Evolutionary conservation across 768 basidiomycete genomes (phyloP).

Genomic region (Boletus patriciae): DNA sequence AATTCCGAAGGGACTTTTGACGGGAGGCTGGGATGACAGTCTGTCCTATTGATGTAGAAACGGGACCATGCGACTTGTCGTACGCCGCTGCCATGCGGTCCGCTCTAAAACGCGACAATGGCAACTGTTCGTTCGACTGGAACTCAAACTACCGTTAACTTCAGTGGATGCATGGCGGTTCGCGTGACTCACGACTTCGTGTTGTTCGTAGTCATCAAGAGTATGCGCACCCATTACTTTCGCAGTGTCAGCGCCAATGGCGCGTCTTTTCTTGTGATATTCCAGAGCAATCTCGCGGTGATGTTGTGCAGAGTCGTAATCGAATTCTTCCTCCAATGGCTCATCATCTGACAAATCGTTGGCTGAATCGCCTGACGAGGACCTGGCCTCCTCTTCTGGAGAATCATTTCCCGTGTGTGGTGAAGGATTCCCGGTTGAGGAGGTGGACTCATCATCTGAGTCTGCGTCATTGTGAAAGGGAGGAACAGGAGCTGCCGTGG

Average conservation of each 20-base stretch:
- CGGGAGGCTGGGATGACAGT: slow-evolving; percentile 45
- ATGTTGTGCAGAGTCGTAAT: slow-evolving; percentile 62
- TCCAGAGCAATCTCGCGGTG: slow-evolving; percentile 75
- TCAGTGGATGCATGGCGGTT: slow-evolving; percentile 3
- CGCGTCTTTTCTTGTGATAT: slow-evolving; percentile 61
- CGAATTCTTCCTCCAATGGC: slow-evolving; percentile 48
- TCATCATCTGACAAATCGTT: slow-evolving; percentile 39
- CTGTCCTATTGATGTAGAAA: slow-evolving; percentile 43
- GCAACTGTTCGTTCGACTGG: slow-evolving; percentile 46
- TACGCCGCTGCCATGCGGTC: slow-evolving; percentile 52
- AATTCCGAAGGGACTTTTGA: slow-evolving; percentile 48
- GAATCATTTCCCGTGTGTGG: slow-evolving; percentile 33
- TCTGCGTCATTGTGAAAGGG: slow-evolving; percentile 36
- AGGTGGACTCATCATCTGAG: slow-evolving; percentile 69
- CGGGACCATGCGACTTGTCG: slow-evolving; percentile 36
- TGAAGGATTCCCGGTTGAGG: slow-evolving; percentile 34
- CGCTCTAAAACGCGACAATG: slow-evolving; percentile 67
- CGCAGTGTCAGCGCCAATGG: slow-evolving; percentile 54
- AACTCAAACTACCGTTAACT: not conserved
- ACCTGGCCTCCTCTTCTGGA: slow-evolving; percentile 19
- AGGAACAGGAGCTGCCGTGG: slow-evolving; percentile 30
- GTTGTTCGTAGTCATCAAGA: slow-evolving; percentile 44
- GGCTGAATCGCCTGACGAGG: slow-evolving; percentile 19
- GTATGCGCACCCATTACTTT: slow-evolving; percentile 50
- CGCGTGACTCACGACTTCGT: slow-evolving; percentile 41